Evolutionary conservation across 1,284 basidiomycete genomes (phyloP).

Genomic region (Tylopilus sp.): DNA sequence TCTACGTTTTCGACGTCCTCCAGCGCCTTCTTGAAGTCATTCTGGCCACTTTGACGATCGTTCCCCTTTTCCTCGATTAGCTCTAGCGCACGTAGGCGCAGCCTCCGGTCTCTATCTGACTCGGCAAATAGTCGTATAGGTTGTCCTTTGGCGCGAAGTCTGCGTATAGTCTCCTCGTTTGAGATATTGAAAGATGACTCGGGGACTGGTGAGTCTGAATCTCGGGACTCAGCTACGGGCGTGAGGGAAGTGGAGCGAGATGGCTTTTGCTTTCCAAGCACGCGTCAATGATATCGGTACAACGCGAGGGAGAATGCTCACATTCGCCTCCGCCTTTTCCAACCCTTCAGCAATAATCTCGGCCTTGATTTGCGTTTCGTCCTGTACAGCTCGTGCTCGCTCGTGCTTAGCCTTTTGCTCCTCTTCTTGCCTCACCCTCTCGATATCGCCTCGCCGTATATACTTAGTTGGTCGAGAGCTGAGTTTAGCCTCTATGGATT

Average conservation of each 20-base stretch:
- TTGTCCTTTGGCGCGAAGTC: constrained; percentile 88
- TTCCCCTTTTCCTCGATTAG: constrained; percentile 87
- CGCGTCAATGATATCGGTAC: constrained; percentile 34
- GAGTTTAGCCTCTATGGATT: constrained; percentile 50
- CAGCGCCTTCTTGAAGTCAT: constrained; percentile 92
- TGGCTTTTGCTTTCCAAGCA: constrained; percentile 48
- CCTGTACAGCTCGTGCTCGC: constrained; percentile 37
- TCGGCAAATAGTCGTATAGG: constrained; percentile 96
- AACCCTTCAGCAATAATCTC: constrained; percentile 13
- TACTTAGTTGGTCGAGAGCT: constrained; percentile 69
- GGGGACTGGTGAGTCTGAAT: constrained; percentile 48
- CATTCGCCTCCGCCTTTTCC: constrained; percentile 34
- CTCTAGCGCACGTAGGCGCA: constrained; percentile 90
- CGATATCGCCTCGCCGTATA: constrained; percentile 79
- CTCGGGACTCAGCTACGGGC: constrained; percentile 33
- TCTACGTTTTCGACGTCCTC: constrained; percentile 89
- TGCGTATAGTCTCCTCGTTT: constrained; percentile 86
- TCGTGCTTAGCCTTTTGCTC: constrained; percentile 53
- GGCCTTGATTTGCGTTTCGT: constrained; percentile 32
- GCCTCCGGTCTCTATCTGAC: constrained; percentile 86
- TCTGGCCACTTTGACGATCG: constrained; percentile 74
- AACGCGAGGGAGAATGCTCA: constrained; percentile 36
- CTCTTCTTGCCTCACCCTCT: constrained; percentile 66
- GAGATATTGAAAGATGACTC: constrained; percentile 83
- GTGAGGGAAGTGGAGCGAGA: constrained; percentile 43